phyloP scores from a whole-genome alignment of 257 asterid species.

The Salvia miltiorrhiza region DNA sequence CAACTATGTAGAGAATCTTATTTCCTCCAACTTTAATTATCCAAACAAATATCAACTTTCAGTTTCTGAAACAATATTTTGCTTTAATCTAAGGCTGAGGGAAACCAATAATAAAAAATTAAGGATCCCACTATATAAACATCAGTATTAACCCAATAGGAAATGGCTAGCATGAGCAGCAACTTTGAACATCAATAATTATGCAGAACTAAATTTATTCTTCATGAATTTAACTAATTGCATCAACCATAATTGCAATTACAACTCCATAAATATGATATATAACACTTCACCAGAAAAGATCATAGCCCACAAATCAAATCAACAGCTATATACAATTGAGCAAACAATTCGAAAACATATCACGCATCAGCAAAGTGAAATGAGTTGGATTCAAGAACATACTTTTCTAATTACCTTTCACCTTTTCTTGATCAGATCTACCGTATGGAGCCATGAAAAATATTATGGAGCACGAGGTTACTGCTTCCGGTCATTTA shows the following conservation, averaged over 20 bases:
- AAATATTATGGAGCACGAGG: conserved; percentile 14
- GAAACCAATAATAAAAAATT: conserved; percentile 7
- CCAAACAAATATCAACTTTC: not conserved
- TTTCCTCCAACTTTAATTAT: not conserved
- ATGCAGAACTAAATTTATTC: not conserved
- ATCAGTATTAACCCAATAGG: not conserved
- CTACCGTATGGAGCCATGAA: conserved; percentile 22
- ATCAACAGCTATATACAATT: conserved; percentile 2
- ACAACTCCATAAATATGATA: not conserved
- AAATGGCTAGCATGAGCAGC: conserved; percentile 6
- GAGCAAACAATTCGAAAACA: not conserved
- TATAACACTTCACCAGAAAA: not conserved
- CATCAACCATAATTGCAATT: conserved; percentile 11
- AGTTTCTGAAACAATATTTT: not conserved
- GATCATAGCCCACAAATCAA: conserved; percentile 20
- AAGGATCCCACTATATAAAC: not conserved
- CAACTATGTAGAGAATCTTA: not conserved
- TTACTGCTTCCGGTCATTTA: conserved; percentile 28
- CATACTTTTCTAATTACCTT: conserved; percentile 15
- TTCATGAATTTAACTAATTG: conserved; percentile 1
- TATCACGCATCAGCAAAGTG: not conserved
- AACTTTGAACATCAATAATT: conserved; percentile 12
- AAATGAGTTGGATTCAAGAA: not conserved
- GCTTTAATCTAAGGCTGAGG: not conserved
- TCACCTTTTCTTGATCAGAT: conserved; percentile 28